Base-by-base conservation (phyloP, 208 protist species). In the Trypanosoma avium region DNA sequence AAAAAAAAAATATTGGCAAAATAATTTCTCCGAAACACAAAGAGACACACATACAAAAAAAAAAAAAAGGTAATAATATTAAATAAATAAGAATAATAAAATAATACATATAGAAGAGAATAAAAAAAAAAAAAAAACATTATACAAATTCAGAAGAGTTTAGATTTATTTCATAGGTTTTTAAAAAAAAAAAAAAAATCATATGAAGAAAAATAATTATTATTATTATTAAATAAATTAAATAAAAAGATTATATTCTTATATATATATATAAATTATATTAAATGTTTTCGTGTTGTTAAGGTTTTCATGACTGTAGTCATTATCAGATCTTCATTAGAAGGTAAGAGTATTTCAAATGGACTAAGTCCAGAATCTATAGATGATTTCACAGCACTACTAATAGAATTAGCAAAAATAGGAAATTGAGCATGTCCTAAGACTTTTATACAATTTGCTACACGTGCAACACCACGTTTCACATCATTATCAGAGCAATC, bases 371-470 rank as follows among this genome's bases (percentile, higher is more conserved):
- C 79, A 4, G 70, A 70, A 45, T 81, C 75, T 27, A 88, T 17
- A 6, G 85, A 90, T 1, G 64, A 64, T 17, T 82, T 73, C 5
- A 90, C 77, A 0, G 70, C 70, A 15, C 59, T 47, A 49, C 90
- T 74, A 30, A 96, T 84, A 0, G 84, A 68, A 24, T 73, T 73
- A 29, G 61, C 73, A 67, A 84, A 77, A n/a, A 96, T 72, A 17
- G 81, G 78, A 13, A 92, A 45, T 32, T 77, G 58, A 0, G 68
- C 65, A 1, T 46, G 35, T 15, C 65, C 75, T 21, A 96, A 68
- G 0, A 79, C 70, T 38, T 72, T 79, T 52, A 96, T 79, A 63
- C 86, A 93, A 70, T 93, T 94, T 4, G 75, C 78, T 8, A 96
- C 72, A 21, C 86, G 82, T 13, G 80, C 75, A 0, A 88, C 63